A percentile compares a stretch with the other conserved stretches of the same genome.
phyloP scores from a whole-genome alignment of 768 basidiomycete species.

The Rhodotorula kratochvilovae region DNA sequence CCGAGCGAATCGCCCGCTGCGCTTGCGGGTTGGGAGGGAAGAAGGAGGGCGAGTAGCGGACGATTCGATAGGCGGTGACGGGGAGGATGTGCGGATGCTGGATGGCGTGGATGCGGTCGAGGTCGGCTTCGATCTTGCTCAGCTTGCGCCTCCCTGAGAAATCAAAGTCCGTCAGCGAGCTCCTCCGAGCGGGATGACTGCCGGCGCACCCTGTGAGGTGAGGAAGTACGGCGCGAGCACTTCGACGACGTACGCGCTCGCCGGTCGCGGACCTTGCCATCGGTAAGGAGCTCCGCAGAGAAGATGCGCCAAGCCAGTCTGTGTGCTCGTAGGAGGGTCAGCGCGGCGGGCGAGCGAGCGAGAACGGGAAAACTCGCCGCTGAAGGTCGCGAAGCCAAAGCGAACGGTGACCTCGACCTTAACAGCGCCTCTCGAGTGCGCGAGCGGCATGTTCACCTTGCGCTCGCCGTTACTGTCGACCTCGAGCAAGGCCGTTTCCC shows the following conservation, averaged over 20 bases:
- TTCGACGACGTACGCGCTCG: slow-evolving; percentile 24
- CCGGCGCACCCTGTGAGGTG: slow-evolving; percentile 21
- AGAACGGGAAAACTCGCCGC: slow-evolving; percentile 6
- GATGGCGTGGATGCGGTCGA: slow-evolving; percentile 20
- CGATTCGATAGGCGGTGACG: slow-evolving; percentile 31
- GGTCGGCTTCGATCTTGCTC: slow-evolving; percentile 32
- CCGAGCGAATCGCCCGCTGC: slow-evolving; percentile 3
- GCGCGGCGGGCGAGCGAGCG: fast-evolving
- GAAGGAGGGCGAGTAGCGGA: slow-evolving; percentile 31
- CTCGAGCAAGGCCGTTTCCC: slow-evolving; percentile 10
- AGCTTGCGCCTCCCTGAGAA: slow-evolving; percentile 32
- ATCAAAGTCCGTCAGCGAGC: neutral
- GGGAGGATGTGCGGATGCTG: slow-evolving; percentile 28
- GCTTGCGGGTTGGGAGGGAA: slow-evolving; percentile 10
- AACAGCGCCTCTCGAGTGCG: neutral
- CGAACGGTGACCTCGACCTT: slow-evolving; percentile 16
- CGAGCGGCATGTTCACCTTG: slow-evolving; percentile 1
- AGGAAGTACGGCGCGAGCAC: slow-evolving; percentile 36
- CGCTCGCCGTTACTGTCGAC: slow-evolving; percentile 13
- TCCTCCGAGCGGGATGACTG: neutral
- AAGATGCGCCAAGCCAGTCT: slow-evolving; percentile 31
- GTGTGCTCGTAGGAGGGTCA: neutral
- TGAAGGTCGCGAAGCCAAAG: slow-evolving; percentile 7
- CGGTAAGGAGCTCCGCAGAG: slow-evolving; percentile 6
- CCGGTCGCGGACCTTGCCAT: slow-evolving; percentile 7